Conservation (phyloP, 2,329 filamentous ascomycete genomes). For the Arthrobotrys sphaeroides region DNA sequence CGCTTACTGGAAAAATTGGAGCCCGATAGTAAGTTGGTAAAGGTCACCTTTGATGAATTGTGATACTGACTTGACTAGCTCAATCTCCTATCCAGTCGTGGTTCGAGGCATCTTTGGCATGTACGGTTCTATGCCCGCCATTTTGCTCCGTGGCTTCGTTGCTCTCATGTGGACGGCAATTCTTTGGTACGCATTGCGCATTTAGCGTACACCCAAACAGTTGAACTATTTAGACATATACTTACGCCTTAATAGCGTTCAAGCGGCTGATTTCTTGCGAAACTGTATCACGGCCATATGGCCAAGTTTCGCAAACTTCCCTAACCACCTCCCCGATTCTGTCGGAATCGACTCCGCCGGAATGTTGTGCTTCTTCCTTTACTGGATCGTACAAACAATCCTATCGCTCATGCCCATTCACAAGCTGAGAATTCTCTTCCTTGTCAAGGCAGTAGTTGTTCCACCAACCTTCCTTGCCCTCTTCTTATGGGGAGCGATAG, state of each 20-base stretch:
- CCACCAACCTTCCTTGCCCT: slow-evolving; percentile 63
- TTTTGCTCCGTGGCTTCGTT: slow-evolving; percentile 63
- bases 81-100: slow-evolving; percentile 61
- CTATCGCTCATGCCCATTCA: slow-evolving; percentile 63
- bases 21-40: slow-evolving; percentile 59
- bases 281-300: slow-evolving; percentile 64
- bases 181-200: slow-evolving; percentile 57
- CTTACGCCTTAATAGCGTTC: slow-evolving; percentile 59
- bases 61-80: slow-evolving; percentile 18
- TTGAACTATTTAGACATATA: neutral
- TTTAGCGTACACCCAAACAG: neutral
- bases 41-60: neutral
- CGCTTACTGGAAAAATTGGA: slow-evolving; percentile 62
- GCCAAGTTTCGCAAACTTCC: slow-evolving; percentile 63
- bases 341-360: slow-evolving; percentile 64
- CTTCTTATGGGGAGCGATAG: slow-evolving; percentile 63
- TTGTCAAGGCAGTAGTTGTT: slow-evolving; percentile 63
- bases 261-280: slow-evolving; percentile 63
- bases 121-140: slow-evolving; percentile 63
- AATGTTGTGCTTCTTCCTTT: slow-evolving; percentile 66
- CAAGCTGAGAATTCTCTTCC: slow-evolving; percentile 63
- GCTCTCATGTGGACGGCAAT: slow-evolving; percentile 65
- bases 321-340: slow-evolving; percentile 63
- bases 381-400: slow-evolving; percentile 65
- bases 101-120: slow-evolving; percentile 64